Evolutionary conservation across 352 stramenopile genomes (phyloP).

Genomic region (Globisporangium barbulae): DNA sequence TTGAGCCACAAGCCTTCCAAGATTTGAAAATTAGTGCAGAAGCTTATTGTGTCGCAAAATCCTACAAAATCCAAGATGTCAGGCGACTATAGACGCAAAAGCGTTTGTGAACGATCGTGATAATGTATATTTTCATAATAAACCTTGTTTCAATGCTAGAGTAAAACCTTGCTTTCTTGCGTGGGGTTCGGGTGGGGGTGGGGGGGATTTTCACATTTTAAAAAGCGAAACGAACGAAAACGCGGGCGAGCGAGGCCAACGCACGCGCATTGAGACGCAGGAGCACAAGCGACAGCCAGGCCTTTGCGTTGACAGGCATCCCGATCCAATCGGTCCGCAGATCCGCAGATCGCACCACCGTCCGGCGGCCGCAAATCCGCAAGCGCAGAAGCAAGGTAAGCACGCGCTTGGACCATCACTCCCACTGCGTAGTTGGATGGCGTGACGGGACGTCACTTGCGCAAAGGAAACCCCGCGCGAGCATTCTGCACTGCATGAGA

Average conservation of each 20-base stretch:
- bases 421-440: neutral
- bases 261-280: too few species aligned
- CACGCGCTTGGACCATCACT: conserved; percentile 2
- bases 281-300: neutral
- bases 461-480: neutral
- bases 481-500: neutral
- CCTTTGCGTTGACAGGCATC: conserved; percentile 2
- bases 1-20: too few species aligned
- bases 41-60: neutral
- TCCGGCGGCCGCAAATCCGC: neutral
- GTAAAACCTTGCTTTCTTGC: conserved; percentile 5
- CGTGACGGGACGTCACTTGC: neutral
- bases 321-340: too few species aligned
- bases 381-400: neutral
- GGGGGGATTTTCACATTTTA: conserved; percentile 11
- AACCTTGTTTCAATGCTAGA: too few species aligned
- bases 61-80: too few species aligned
- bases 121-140: too few species aligned
- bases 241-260: neutral
- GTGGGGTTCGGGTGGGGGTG: conserved; percentile 14
- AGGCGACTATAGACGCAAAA: too few species aligned
- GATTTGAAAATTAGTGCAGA: neutral
- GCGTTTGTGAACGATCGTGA: too few species aligned
- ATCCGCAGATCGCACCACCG: too few species aligned
- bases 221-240: conserved; percentile 5